Evolutionary conservation across 352 stramenopile species (phyloP), one percentile per base, ranked within the genome.

Genomic region (Phytophthora colocasiae): DNA sequence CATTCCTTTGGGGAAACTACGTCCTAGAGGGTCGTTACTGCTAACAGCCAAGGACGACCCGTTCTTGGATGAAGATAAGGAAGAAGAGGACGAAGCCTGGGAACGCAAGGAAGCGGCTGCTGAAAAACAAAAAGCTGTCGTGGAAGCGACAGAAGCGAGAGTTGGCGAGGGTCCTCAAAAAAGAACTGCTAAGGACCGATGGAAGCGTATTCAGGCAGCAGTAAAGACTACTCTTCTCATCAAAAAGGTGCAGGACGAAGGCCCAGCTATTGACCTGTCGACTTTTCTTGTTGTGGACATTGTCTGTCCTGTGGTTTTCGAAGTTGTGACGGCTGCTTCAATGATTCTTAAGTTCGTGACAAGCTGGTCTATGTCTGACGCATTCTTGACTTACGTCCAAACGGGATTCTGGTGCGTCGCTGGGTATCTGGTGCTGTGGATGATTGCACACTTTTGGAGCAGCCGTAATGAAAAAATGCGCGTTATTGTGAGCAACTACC

Each of bases 401-500:
- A 85, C 80, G 59, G 85, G 85, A 6, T 91, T 92, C 46, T 92
- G 77, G 64, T 64, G 65, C 59, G 66, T 90, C 12, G 69, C 62
- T n/a, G 67, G 53, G 8, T 94, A 94, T 57, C 61, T 94, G 15
- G 45, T 76, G 17, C 39, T 92, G 1, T 94, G 83, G 85, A 88
- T 92, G 65, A 69, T 82, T 40, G 73, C 75, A 31, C 85, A 94
- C 58, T 94, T 90, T 61, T 94, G 83, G 82, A 92, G 83, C 71
- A 90, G 78, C 19, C 81, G 85, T 31, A 94, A 94, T 64, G 70
- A 46, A 32, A 85, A 90, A 66, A 92, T 94, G 85, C 85, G 85
- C 26, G 57, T 76, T 14, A 75, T 92, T 29, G 84, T 94, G 14
- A 90, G 80, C 63, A 90, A 90, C 39, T 94, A 94, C 62, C 83